Conservation (phyloP, 441 rosid species). For the Erodium moschatum region DNA sequence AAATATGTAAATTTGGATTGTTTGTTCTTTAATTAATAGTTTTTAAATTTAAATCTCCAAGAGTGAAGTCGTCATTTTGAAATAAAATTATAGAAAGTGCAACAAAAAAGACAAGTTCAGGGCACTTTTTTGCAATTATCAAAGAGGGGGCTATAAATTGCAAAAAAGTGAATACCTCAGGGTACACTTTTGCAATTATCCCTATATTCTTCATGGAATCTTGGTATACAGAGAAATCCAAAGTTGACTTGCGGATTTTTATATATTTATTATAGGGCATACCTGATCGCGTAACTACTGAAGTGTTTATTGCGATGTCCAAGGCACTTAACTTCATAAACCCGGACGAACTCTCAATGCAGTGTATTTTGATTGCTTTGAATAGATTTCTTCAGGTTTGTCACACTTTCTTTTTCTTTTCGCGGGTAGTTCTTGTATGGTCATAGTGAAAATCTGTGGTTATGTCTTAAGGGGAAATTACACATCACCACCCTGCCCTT, state of each 20-base stretch:
- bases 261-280: slow-evolving; percentile 43
- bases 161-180: too few species aligned
- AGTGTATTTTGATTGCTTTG: slow-evolving; percentile 76
- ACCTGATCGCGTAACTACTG: slow-evolving; percentile 83
- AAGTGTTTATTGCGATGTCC: slow-evolving; percentile 96
- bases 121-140: too few species aligned
- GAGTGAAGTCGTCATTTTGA: too few species aligned
- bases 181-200: too few species aligned
- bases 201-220: neutral
- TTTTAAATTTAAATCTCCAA: too few species aligned
- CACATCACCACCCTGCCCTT: too few species aligned
- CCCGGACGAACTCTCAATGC: slow-evolving; percentile 93
- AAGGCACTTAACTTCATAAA: slow-evolving; percentile 87
- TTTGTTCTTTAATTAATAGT: too few species aligned
- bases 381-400: slow-evolving; percentile 88
- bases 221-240: neutral
- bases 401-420: neutral
- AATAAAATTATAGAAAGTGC: too few species aligned
- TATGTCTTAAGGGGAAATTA: neutral
- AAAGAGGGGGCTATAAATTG: too few species aligned
- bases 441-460: slow-evolving; percentile 6
- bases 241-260: slow-evolving; percentile 10
- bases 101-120: too few species aligned
- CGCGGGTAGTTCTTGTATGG: neutral
- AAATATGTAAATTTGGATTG: too few species aligned